Base-by-base conservation (phyloP, 805 yeast species). In the Barnettozyma siamensis region DNA sequence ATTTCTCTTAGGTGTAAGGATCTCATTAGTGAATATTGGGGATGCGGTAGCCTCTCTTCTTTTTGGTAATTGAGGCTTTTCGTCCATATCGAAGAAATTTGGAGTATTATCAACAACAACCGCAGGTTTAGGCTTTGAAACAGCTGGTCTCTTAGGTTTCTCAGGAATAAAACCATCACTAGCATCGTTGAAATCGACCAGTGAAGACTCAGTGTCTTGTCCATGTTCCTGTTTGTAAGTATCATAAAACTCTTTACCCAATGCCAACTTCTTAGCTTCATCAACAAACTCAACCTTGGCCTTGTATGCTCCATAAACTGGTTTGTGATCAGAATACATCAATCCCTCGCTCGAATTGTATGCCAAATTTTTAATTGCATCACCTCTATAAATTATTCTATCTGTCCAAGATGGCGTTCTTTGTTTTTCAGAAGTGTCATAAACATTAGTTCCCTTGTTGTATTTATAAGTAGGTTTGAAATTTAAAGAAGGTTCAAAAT, bases 401-500 rank as follows among this genome's bases (percentile, higher is more conserved):
- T 91, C 99, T 0, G 98, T 91, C 97, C 98, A 91, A 0, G 96
- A 83, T 1, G 99, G 99, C 4, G 86, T 80, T 52, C 99, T 73
- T 47, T 83, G 91, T 59, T 91, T 91, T 51, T 91, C 99, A 10
- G 95, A 83, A 2, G 94, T 72, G 59, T 91, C 98, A 58, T 89
- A 34, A 6, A 18, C 8, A 93, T 16, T 61, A 66, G 37, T 76
- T 72, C 0, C 95, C 82, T 83, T 82, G 59, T 91, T 96, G 62
- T 78, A 91, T 58, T 91, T 91, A 65, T 91, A 91, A 1, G 99
- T 93, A 9, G 98, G 99, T 30, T 76, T 71, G 58, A 93, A 91
- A 33, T 68, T 76, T 41, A 91, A 75, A 20, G 81, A 78, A 47
- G 79, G 76, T 58, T 93, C 99, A 44, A 75, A 73, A 57, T 81